Evolutionary conservation across 495 filamentous ascomycete species (phyloP), one percentile per base, ranked within the genome.

Genomic region (Ramalina peruviana): DNA sequence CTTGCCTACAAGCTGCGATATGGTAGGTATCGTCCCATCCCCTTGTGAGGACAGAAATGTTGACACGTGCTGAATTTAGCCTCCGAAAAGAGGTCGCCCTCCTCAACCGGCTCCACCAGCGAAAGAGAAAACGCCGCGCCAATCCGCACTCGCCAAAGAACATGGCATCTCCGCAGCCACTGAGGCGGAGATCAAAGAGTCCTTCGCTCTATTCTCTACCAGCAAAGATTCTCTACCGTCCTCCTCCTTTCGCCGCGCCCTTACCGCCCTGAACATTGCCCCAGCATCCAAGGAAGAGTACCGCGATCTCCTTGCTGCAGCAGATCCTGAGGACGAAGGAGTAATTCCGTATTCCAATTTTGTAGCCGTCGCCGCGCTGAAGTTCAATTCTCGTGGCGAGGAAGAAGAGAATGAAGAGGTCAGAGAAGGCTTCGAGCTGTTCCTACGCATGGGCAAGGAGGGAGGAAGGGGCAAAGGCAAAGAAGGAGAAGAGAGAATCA

Each of bases 161-260:
- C 79, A 96, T 72, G 76, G 85, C 62, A 80, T 98, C 63, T 81
- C 79, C 25, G 79, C 77, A 19, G 78, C 79, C 44, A 83, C 95
- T 68, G 92, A 98, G 62, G 71, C 75, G 55, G 87, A 95, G 63
- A 94, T 98, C 58, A 78, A 78, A 57, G 88, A 94, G 64, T 88
- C 88, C 15, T 98, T 92, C 66, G 66, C 74, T 27, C 72, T 96
- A 16, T 98, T 96, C 65, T 67, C 84, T 40, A 49, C 41, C 36
- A 36, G 43, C n/a, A 44, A 50, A 13, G 45, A 55, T 17, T 20
- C 23, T 12, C 43, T 57, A 30, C 59, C 58, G 4, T 53, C 58
- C 19, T n/a, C 45, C 13, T 47, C 50, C 36, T 40, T 58, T 37
- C 51, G 53, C 36, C 60, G 49, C 41, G 56, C 56, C 9, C 49